Conservation (phyloP, 1,139 yeast species). For the Nadsonia starkeyi-henricii region DNA sequence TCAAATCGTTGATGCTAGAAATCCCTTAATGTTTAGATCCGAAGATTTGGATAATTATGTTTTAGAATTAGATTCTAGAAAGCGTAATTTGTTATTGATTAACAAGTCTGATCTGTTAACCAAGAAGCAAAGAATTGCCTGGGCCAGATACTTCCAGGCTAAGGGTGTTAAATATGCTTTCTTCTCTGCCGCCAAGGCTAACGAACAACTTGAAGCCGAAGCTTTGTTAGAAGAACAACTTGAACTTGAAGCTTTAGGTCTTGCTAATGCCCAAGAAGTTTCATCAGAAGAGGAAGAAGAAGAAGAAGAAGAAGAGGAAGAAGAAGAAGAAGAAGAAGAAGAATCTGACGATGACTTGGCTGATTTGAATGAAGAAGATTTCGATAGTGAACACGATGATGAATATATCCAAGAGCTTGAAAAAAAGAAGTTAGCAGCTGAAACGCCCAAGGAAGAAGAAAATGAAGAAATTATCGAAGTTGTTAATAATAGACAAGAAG, state of each 20-base stretch:
- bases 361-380: conserved; percentile 15
- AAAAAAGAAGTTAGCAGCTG: conserved; percentile 1
- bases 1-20: conserved; percentile 96
- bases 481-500: conserved; percentile 18
- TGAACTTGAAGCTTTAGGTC: background rate
- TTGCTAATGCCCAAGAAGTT: background rate
- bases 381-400: conserved; percentile 10
- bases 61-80: conserved; percentile 51
- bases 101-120: conserved; percentile 90
- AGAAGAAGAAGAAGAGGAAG: conserved; percentile 11
- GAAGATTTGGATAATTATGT: conserved; percentile 80
- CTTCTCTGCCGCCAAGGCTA: conserved; percentile 79
- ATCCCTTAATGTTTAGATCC: conserved; percentile 82
- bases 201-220: conserved; percentile 15
- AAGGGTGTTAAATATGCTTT: conserved; percentile 73
- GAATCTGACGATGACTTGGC: conserved; percentile 11
- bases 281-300: conserved; percentile 11
- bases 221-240: conserved; percentile 9
- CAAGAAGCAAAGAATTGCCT: conserved; percentile 55
- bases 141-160: conserved; percentile 73
- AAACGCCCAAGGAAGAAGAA: conserved; percentile 11
- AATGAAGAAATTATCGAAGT: conserved; percentile 25
- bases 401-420: conserved; percentile 9
- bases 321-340: conserved; percentile 13
- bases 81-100: conserved; percentile 68